Base-by-base conservation (phyloP, 2,329 filamentous ascomycete genomes). In the Chaetomium strumarium region DNA sequence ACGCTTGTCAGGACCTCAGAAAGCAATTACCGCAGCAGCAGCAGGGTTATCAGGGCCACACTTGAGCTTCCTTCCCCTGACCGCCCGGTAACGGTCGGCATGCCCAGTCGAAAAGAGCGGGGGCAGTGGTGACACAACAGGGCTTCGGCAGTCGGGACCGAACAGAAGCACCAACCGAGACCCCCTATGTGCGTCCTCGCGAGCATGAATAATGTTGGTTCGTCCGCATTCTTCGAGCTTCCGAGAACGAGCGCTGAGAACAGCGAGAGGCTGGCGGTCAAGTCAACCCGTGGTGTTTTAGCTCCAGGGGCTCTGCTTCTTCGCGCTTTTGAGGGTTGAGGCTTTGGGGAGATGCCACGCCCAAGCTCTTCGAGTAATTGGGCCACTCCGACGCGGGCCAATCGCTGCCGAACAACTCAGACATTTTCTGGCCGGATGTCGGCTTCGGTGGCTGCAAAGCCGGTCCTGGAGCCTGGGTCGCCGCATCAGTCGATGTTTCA, bases 121-220 rank as follows among this genome's bases (percentile, higher is more conserved):
- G 30, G 34, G 17, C 5, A 16, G 19, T 20, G 36, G 51, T 53
- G 30, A 46, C 46, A 53, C 51, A 3, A 40, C 24, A 49, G 17
- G 9, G 14, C 13, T 24, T 37, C 46, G 41, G 41, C 14, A 46
- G 51, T 49, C 51, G 46, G 51, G 51, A 53, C 46, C 46, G 46
- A 53, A 46, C 30, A 16, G 19, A 30, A 33, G 38, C 30, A 37
- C 19, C 11, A 14, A 31, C 24, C 20, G 41, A 46, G 51, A 40
- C n/a, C 11, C 29, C 19, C 29, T 24, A 29, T 20, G 16, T 24
- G 33, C 33, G 16, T 13, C 34, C 34, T n/a, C 13, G 16, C 13
- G 14, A n/a, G 34, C 16, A 14, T n/a, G 14, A n/a, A 37, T 34
- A 14, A 24, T 24, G 7, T 4, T 24, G 24, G 7, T 24, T 7